Percentiles rank a stretch among this genome's conserved stretches.
phyloP scores from a whole-genome alignment of 371 early-diverging fungal species.

The Nematocida parisii region DNA sequence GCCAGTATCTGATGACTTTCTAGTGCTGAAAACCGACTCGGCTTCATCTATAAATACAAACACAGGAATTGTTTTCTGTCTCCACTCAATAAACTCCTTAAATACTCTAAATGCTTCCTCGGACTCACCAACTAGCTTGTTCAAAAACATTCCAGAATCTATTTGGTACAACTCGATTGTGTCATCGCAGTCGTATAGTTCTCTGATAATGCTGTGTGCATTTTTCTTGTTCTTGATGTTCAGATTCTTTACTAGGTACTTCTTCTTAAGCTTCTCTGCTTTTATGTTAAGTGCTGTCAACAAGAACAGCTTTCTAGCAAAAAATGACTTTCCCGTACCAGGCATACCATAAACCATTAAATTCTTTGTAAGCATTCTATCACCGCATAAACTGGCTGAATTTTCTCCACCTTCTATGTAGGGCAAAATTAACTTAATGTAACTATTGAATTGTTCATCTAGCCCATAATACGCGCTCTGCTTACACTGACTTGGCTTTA shows the following conservation, averaged over 20 bases:
- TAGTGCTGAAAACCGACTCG: constrained; percentile 59
- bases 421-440: constrained; percentile 21
- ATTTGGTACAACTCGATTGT: constrained; percentile 55
- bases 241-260: constrained; percentile 20
- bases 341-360: constrained; percentile 64
- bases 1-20: constrained; percentile 2
- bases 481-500: constrained; percentile 43
- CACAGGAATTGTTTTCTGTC: constrained; percentile 43
- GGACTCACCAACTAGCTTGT: constrained; percentile 65
- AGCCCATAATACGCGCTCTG: constrained; percentile 28
- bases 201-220: neutral
- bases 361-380: constrained; percentile 39
- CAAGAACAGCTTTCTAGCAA: constrained; percentile 57
- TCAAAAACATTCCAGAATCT: constrained; percentile 48
- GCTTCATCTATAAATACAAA: constrained; percentile 67
- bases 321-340: constrained; percentile 68
- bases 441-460: constrained; percentile 28
- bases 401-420: constrained; percentile 8
- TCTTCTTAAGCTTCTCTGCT: constrained; percentile 27
- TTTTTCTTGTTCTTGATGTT: constrained; percentile 11
- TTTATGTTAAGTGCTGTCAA: constrained; percentile 51
- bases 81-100: constrained; percentile 49
- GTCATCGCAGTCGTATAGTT: constrained; percentile 53
- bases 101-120: constrained; percentile 52
- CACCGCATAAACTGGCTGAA: neutral